Percentiles rank a stretch among this genome's conserved stretches.
These are phyloP conservation scores for Penicillium palitans DNA, from an alignment of 2,329 filamentous ascomycete species.

Conservation along the genomic window DNA sequence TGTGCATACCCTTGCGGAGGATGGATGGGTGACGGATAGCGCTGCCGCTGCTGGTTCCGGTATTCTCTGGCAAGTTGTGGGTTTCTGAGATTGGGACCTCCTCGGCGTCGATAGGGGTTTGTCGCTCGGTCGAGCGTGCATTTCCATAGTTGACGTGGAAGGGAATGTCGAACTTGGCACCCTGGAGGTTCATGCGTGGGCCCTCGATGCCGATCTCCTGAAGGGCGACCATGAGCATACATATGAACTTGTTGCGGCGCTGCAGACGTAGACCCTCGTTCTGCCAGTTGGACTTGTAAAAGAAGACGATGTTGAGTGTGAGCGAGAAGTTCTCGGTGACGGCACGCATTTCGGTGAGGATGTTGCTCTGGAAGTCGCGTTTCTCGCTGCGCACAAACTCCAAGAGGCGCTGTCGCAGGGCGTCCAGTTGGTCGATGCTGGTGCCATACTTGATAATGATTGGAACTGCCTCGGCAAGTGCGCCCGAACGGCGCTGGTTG, in stretches of 20 bases:
- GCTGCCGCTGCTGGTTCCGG: conserved; percentile 31
- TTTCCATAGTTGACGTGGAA: conserved; percentile 61
- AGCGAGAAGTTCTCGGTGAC: conserved; percentile 82
- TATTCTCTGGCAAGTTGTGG: conserved; percentile 31
- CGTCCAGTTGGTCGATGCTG: conserved; percentile 76
- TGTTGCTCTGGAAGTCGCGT: conserved; percentile 82
- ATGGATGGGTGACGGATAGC: conserved; percentile 51
- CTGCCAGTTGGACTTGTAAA: conserved; percentile 97
- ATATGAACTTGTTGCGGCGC: conserved; percentile 91
- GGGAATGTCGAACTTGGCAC: conserved; percentile 66
- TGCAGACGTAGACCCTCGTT: conserved; percentile 88
- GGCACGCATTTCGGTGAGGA: conserved; percentile 78
- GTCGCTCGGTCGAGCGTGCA: conserved; percentile 45
- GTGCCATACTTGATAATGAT: conserved; percentile 89
- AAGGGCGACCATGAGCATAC: conserved; percentile 84
- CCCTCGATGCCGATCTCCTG: conserved; percentile 82
- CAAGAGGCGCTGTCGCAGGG: conserved; percentile 74
- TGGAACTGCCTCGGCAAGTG: conserved; percentile 80
- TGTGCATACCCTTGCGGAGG: conserved; percentile 52
- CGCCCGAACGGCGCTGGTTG: conserved; percentile 87
- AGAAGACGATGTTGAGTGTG: conserved; percentile 89
- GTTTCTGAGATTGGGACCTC: conserved; percentile 26
- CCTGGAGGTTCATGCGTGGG: conserved; percentile 70
- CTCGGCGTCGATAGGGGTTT: conserved; percentile 44
- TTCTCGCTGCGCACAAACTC: conserved; percentile 84